Percentiles rank a stretch among this genome's conserved stretches.
Evolutionary conservation across 208 protist genomes (phyloP).

Genomic region (Crithidia brevicula): DNA sequence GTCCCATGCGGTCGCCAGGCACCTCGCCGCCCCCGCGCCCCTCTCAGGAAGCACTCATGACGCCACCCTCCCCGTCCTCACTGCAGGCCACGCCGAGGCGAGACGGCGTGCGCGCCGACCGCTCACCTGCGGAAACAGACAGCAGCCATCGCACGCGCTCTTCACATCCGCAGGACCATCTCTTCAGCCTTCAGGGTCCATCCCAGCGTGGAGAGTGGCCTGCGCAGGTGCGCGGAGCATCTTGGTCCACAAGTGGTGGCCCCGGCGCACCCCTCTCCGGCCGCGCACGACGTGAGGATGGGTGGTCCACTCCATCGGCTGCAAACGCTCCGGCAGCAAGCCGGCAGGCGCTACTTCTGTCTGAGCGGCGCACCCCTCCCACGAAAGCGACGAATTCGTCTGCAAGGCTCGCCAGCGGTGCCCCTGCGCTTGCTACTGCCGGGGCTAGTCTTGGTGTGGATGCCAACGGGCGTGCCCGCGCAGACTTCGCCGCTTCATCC

Average conservation of each 20-base stretch:
- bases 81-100: background rate
- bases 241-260: background rate
- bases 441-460: no score
- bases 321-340: background rate
- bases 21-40: background rate
- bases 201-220: background rate
- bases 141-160: conserved; percentile 4
- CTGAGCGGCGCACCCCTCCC: background rate
- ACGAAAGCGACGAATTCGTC: background rate
- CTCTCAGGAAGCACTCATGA: background rate
- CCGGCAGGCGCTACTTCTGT: background rate
- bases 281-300: background rate
- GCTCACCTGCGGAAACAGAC: background rate
- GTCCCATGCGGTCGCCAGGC: background rate
- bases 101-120: background rate
- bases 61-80: background rate
- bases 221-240: conserved; percentile 2
- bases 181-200: background rate
- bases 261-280: background rate
- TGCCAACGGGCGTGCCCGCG: background rate
- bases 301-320: background rate
- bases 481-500: background rate
- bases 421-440: no score
- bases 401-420: background rate
- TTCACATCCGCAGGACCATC: background rate